These are phyloP conservation scores for Rhodotorula babjevae DNA, from an alignment of 768 basidiomycete species.

Conservation along the genomic window DNA sequence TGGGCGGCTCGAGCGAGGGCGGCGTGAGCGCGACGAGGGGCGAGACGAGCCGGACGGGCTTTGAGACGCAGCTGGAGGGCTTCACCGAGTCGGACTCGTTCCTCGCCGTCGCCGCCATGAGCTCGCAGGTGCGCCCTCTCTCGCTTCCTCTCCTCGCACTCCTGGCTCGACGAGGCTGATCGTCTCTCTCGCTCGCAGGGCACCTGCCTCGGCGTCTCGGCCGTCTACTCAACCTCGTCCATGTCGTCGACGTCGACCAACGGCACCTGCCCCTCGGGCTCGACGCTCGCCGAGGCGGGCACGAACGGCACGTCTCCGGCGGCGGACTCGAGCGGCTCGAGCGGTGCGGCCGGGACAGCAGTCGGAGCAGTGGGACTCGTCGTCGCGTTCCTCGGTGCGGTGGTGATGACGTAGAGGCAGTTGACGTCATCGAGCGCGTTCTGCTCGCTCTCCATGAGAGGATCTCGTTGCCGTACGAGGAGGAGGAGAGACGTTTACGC, in stretches of 20 bases:
- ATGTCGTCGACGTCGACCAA: conserved; percentile 2
- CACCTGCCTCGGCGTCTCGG: conserved; percentile 20
- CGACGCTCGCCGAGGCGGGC: not conserved
- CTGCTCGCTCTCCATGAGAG: too few relatives aligned
- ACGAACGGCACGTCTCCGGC: conserved; percentile 6
- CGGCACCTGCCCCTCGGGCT: conserved; percentile 12
- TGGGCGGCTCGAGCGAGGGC: not conserved
- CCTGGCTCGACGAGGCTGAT: not conserved
- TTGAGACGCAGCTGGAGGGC: not conserved
- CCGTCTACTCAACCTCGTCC: conserved; percentile 5
- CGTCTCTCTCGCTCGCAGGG: not conserved
- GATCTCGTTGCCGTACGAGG: too few relatives aligned
- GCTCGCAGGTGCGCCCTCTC: not conserved
- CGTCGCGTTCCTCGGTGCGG: too few relatives aligned
- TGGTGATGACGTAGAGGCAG: too few relatives aligned
- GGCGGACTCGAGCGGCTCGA: not conserved
- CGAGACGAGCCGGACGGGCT: not conserved
- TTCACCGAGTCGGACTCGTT: not conserved
- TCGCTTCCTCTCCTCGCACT: too few relatives aligned
- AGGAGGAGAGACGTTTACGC: too few relatives aligned
- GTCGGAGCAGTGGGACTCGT: too few relatives aligned
- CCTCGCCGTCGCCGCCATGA: conserved; percentile 6
- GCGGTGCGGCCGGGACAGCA: too few relatives aligned
- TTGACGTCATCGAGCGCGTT: too few relatives aligned
- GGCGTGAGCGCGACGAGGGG: rapidly evolving